phyloP scores from a whole-genome alignment of 805 yeast genomes.

The Saturnispora dispora region DNA sequence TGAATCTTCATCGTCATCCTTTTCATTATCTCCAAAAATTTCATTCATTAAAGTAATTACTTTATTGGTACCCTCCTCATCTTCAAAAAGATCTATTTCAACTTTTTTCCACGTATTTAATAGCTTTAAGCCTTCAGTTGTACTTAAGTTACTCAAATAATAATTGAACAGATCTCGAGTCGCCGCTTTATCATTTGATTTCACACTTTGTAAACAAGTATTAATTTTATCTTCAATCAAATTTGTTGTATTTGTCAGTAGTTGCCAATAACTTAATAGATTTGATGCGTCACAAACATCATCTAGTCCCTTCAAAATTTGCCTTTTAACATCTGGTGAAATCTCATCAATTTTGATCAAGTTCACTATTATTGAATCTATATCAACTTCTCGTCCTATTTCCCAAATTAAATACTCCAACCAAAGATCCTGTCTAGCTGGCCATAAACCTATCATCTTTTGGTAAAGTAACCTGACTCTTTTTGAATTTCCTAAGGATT shows the following conservation, averaged over 20 bases:
- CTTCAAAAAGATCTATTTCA: slow-evolving; percentile 35
- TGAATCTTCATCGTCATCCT: background rate
- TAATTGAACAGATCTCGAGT: slow-evolving; percentile 49
- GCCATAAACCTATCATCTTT: slow-evolving; percentile 46
- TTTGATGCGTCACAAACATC: background rate
- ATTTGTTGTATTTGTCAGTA: background rate
- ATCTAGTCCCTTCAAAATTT: background rate
- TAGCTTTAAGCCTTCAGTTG: background rate
- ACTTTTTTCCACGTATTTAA: slow-evolving; percentile 19
- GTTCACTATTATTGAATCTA: background rate
- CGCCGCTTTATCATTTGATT: background rate
- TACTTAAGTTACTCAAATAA: slow-evolving; percentile 35
- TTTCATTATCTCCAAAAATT: slow-evolving; percentile 1
- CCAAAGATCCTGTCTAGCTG: slow-evolving; percentile 41
- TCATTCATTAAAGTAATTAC: slow-evolving; percentile 7
- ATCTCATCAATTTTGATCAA: background rate
- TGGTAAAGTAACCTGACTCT: slow-evolving; percentile 68
- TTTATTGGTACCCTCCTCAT: slow-evolving; percentile 29
- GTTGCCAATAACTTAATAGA: background rate
- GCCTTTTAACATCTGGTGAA: background rate
- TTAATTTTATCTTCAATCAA: background rate
- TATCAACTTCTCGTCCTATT: background rate
- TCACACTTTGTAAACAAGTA: slow-evolving; percentile 1
- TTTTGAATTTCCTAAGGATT: slow-evolving; percentile 64
- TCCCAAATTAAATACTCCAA: slow-evolving; percentile 43